A percentile compares a stretch with the other conserved stretches of the same genome.
These are phyloP conservation scores for Globisporangium abappressorium DNA, from an alignment of 352 stramenopile genomes.

Conservation along the genomic window DNA sequence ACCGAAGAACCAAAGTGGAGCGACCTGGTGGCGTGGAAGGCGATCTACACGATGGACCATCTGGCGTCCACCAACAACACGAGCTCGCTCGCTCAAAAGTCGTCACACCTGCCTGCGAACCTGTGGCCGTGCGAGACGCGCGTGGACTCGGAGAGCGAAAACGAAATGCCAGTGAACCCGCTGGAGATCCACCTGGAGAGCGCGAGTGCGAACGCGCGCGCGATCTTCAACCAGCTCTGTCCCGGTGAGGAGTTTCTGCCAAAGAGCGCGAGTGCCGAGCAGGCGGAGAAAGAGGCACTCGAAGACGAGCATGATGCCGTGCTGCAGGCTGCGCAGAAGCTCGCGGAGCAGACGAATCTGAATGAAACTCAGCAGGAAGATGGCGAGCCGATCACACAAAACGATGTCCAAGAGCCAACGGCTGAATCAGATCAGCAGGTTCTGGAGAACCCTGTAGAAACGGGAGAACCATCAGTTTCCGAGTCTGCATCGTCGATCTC, in stretches of 20 bases:
- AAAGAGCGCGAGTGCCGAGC: constrained; percentile 57
- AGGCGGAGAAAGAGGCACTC: constrained; percentile 49
- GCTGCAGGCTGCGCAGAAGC: constrained; percentile 53
- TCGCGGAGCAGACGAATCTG: constrained; percentile 21
- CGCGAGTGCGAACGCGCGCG: constrained; percentile 51
- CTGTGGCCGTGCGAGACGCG: constrained; percentile 49
- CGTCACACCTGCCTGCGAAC: constrained; percentile 37
- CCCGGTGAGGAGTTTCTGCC: constrained; percentile 55
- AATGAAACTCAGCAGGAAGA: background rate
- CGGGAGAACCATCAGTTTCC: background rate
- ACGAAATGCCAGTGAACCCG: constrained; percentile 19
- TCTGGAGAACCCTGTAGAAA: background rate
- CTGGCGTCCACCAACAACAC: constrained; percentile 22
- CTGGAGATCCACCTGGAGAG: constrained; percentile 67
- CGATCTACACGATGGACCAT: constrained; percentile 67
- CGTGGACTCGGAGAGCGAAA: constrained; percentile 2
- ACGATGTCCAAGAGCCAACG: background rate
- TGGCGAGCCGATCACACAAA: background rate
- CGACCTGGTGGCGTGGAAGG: constrained; percentile 41
- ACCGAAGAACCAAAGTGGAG: constrained; percentile 13
- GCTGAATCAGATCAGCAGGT: background rate
- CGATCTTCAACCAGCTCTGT: constrained; percentile 61
- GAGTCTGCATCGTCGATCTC: background rate
- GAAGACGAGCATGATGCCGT: constrained; percentile 62
- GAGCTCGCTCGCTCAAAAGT: constrained; percentile 15